Conservation (phyloP, 345 rosid species). For the Kandelia obovata region DNA sequence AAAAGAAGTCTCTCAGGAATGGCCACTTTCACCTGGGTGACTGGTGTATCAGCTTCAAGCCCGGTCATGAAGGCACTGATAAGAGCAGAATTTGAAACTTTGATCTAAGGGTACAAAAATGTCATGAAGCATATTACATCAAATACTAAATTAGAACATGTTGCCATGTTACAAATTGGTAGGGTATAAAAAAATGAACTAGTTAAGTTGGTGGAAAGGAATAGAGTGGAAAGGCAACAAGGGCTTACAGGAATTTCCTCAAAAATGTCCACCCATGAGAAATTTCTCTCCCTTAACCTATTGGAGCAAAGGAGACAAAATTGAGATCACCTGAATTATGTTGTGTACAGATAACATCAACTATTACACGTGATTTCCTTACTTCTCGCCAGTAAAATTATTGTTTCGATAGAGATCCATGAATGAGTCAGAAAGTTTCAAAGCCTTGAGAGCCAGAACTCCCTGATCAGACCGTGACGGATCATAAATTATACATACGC, state of each 20-base stretch:
- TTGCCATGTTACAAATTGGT: background rate
- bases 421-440: slow-evolving; percentile 96
- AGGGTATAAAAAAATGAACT: background rate
- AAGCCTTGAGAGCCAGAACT: slow-evolving; percentile 87
- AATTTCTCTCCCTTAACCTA: slow-evolving; percentile 97
- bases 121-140: background rate
- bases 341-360: slow-evolving; percentile 10
- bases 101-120: slow-evolving; percentile 53
- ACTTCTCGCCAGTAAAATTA: slow-evolving; percentile 95
- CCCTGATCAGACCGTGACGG: slow-evolving; percentile 92
- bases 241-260: slow-evolving; percentile 97
- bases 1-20: background rate
- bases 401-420: slow-evolving; percentile 83
- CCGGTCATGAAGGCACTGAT: slow-evolving; percentile 97
- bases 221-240: slow-evolving; percentile 1
- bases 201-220: background rate
- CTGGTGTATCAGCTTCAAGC: slow-evolving; percentile 83
- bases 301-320: slow-evolving; percentile 2
- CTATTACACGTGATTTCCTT: slow-evolving; percentile 23
- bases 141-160: background rate
- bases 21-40: slow-evolving; percentile 56
- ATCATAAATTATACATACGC: slow-evolving; percentile 96
- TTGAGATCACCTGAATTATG: slow-evolving; percentile 9
- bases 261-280: slow-evolving; percentile 98
- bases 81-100: slow-evolving; percentile 97